Evolutionary conservation across 75 land plant genomes (phyloP).

Genomic region (Cryptomeria japonica): DNA sequence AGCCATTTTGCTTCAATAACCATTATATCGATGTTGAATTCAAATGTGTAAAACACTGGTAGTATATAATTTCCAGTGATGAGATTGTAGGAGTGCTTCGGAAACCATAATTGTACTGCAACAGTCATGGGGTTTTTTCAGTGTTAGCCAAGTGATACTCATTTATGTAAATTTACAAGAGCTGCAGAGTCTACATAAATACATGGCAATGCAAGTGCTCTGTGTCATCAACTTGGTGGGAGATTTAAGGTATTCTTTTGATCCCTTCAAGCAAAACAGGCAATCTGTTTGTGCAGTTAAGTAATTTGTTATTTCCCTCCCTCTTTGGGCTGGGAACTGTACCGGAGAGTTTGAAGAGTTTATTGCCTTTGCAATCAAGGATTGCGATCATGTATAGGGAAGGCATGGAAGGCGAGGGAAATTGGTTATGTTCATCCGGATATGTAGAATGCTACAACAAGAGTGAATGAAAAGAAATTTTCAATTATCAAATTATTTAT

Average conservation of each 20-base stretch:
- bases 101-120: not conserved
- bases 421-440: not conserved
- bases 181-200: not conserved
- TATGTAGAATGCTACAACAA: not conserved
- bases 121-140: not conserved
- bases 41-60: not conserved
- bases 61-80: not conserved
- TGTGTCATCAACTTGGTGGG: not conserved
- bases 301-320: not conserved
- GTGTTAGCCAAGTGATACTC: not conserved
- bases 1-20: not conserved
- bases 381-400: slow-evolving; percentile 1
- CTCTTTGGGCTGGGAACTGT: slow-evolving; percentile 1
- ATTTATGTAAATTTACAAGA: slow-evolving; percentile 2
- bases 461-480: not conserved
- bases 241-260: not conserved
- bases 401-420: not conserved
- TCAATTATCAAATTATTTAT: not conserved
- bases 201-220: not conserved
- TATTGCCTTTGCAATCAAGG: not conserved
- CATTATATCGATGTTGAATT: not conserved
- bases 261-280: not conserved
- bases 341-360: not conserved
- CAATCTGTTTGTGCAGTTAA: not conserved
- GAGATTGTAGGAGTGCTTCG: not conserved